phyloP scores from a whole-genome alignment of 192 early-diverging fungal species.

The Lobosporangium transversale region DNA sequence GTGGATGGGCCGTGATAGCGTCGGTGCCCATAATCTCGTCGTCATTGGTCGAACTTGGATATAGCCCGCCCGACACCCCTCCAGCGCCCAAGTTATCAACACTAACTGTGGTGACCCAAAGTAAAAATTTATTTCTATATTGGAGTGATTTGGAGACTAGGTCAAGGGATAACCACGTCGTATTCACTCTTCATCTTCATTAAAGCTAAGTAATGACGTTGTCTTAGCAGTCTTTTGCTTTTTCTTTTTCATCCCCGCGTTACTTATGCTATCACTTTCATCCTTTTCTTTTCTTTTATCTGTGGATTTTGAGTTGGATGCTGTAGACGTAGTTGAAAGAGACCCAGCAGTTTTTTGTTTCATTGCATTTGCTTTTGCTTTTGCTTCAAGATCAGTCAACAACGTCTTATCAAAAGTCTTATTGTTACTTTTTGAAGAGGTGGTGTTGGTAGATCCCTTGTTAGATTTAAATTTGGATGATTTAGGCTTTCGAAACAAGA shows the following conservation, averaged over 20 bases:
- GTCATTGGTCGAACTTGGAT: no score
- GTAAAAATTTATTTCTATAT: no score
- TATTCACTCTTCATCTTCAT: constrained; percentile 45
- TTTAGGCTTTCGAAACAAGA: constrained; percentile 45
- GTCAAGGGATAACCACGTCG: no score
- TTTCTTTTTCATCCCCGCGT: constrained; percentile 12
- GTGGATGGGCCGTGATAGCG: no score
- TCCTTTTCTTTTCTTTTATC: constrained; percentile 3
- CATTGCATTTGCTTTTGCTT: constrained; percentile 16
- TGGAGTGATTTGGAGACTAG: no score
- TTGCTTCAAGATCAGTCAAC: constrained; percentile 2
- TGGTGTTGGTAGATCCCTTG: background rate
- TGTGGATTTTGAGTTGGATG: background rate
- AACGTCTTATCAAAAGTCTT: constrained; percentile 34
- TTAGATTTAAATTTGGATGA: constrained; percentile 16
- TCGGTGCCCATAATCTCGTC: no score
- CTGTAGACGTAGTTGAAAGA: background rate
- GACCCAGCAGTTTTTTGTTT: constrained; percentile 13
- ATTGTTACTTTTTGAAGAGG: constrained; percentile 2
- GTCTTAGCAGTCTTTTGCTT: constrained; percentile 25
- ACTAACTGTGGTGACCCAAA: no score
- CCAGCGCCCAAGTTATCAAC: no score
- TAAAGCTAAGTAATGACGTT: constrained; percentile 31
- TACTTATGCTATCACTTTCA: background rate
- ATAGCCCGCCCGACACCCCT: no score